Evolutionary conservation across 2,329 filamentous ascomycete species (phyloP), one percentile per base, ranked within the genome.

Genomic region (Malbranchea cinnamomea): DNA sequence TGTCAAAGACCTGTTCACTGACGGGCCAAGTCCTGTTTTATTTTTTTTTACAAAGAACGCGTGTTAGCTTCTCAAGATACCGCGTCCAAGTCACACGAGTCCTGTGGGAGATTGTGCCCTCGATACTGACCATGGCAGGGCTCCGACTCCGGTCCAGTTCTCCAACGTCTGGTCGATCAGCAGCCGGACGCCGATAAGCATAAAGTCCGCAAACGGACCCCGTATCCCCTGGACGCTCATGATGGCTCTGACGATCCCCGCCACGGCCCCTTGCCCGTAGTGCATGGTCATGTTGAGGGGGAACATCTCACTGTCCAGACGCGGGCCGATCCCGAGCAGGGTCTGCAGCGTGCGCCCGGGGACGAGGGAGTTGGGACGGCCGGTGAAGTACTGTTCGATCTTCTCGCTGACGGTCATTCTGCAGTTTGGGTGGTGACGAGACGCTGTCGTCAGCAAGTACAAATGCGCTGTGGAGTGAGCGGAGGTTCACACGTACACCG

Each of bases 191-290:
- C 46, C 44, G 5, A 45, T 42, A 29, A 49, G 47, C 29, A 49
- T 28, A 28, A 47, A 52, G 6, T 34, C 40, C 11, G 42, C 45
- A 28, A 51, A 37, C 1, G 50, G 49, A 0, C 49, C 49, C 30
- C 47, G 46, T 13, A 52, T 33, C 2, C 47, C 49, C 23, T 51
- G 43, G 25, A 48, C 46, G 10, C 41, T 44, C 45, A 52, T 48
- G 12, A 40, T 9, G 0, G 43, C 46, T 2, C 47, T 39, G 16
- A 48, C 33, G 4, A 42, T 35, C 0, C 42, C 49, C 2, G 45
- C 43, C 5, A 47, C 28, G 13, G 49, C 45, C n/a, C 46, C 48
- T 40, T 47, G 41, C 4, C 45, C 43, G 26, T 39, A 45, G 33
- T 50, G 46, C 24, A 49, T 44, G 6, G 38, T 26, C 26, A 42